Base-by-base conservation (phyloP, 768 basidiomycete genomes). In the Suillus subluteus region DNA sequence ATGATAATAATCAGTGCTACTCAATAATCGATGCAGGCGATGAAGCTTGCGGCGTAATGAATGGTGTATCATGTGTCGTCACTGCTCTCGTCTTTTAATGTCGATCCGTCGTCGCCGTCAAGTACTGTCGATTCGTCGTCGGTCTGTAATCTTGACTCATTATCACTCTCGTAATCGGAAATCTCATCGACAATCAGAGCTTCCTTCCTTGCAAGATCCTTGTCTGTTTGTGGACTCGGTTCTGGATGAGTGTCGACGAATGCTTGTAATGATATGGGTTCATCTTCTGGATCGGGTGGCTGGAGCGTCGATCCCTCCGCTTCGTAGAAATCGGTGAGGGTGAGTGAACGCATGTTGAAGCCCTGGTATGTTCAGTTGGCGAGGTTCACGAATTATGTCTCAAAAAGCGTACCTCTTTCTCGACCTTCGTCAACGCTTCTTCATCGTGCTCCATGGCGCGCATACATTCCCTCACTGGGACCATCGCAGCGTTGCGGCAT, bases 401-500 rank as follows among this genome's bases (percentile, higher is more conserved):
- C 32, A 61, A 16, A 40, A n/a, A 30, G 75, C 83, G 65, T 44
- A 87, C 88, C 73, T 84, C 81, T 64, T 78, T 73, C 37, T 81
- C 79, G 11, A 79, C 77, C 62, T 75, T 78, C 66, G 78, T 81
- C 64, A 84, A 79, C 78, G 87, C 69, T 76, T 87, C 80, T 76
- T 85, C 75, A 72, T 86, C 73, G 78, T 78, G 68, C 73, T 78
- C 74, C 62, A 80, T 79, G 18, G 83, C 79, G 43, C 88, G 83
- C 83, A 96, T 88, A 70, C 88, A 91, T 73, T 96, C 95, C 35
- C 94, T 87, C 26, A 96, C 91, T 6, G 95, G 94, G 1, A 89
- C 86, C 95, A 98, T 97, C 0, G 94, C 96, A 1, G 97, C 96
- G 70, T 89, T 95, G 63, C 97, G 84, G 76, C 96, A 98, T 16